Base-by-base conservation (phyloP, 1,284 basidiomycete species). In the Cryptococcus deneoformans region DNA sequence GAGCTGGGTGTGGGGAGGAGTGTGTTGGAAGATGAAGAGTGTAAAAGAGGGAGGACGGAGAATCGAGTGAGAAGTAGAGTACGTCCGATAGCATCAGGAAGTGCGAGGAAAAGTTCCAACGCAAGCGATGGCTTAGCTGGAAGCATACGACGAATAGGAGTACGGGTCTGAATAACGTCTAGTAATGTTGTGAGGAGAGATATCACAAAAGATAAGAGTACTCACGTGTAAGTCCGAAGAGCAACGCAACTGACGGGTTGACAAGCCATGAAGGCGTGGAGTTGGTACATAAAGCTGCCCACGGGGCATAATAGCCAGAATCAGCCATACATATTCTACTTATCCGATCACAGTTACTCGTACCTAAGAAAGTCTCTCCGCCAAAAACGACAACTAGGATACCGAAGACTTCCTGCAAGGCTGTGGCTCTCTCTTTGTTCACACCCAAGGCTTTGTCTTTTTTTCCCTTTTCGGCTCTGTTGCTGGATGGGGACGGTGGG, bases 361-460 rank as follows among this genome's bases (percentile, higher is more conserved):
- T 29, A 77, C 76, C 60, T 0, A 78, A 64, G 46, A 77, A 77
- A 0, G 76, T 77, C 59, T 78, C 77, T 20, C 74, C 75, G 14
- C 77, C 77, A 61, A 76, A 78, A 1, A 78, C 61, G 35, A 78
- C 62, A 0, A 77, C 56, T 60, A 73, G 43, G n/a, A 78, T 63
- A 0, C 76, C 77, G 9, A 72, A 52, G 6, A 67, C 58, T 56
- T 78, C 77, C 54, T 76, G 74, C 54, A 75, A 38, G 9, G 64
- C 55, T 14, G 56, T 64, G 2, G 73, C 66, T 39, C 73, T 57
- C 2, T 50, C 42, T 49, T 57, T 65, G 35, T 48, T 51, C 34
- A 9, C 57, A 46, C 6, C 53, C 40, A 29, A 42, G 34, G 59
- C 61, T 7, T 54, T 51, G 16, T 50, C 52, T 48, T 60, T 64